phyloP scores from a whole-genome alignment of 202 grass and related monocot genomes.

The Dendrocalamus latiflorus region DNA sequence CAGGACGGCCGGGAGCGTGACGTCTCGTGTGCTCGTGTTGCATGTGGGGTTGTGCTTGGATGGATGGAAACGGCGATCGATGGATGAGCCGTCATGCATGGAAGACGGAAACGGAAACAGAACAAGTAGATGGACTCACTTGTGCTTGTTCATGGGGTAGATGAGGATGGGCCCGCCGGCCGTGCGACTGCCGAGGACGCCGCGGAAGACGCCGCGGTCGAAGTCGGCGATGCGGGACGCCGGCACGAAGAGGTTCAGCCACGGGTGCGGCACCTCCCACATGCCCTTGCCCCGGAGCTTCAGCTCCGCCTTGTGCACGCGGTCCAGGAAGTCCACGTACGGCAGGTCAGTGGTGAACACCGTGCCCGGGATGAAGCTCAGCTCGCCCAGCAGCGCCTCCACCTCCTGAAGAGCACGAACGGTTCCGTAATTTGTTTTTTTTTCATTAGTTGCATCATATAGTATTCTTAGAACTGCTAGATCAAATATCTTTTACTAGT shows the following conservation, averaged over 20 bases:
- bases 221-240: slow-evolving; percentile 85
- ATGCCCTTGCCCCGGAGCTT: slow-evolving; percentile 78
- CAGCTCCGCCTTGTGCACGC: slow-evolving; percentile 87
- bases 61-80: neutral
- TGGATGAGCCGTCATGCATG: neutral
- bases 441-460: neutral
- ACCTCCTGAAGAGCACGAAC: slow-evolving; percentile 41
- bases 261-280: slow-evolving; percentile 97
- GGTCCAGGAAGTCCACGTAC: slow-evolving; percentile 77
- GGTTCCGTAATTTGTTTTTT: too few species aligned
- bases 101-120: neutral
- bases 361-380: slow-evolving; percentile 63
- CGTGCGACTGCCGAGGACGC: slow-evolving; percentile 71
- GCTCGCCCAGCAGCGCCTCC: slow-evolving; percentile 60
- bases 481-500: neutral
- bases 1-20: slow-evolving; percentile 8
- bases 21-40: neutral
- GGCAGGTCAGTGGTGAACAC: slow-evolving; percentile 86
- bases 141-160: slow-evolving; percentile 94
- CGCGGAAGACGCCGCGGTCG: slow-evolving; percentile 69
- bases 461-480: neutral
- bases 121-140: slow-evolving; percentile 24
- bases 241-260: slow-evolving; percentile 97
- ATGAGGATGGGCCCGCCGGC: slow-evolving; percentile 87
- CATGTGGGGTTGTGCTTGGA: neutral